Evolutionary conservation across 495 filamentous ascomycete genomes (phyloP).

Genomic region (Cercophora sp.): DNA sequence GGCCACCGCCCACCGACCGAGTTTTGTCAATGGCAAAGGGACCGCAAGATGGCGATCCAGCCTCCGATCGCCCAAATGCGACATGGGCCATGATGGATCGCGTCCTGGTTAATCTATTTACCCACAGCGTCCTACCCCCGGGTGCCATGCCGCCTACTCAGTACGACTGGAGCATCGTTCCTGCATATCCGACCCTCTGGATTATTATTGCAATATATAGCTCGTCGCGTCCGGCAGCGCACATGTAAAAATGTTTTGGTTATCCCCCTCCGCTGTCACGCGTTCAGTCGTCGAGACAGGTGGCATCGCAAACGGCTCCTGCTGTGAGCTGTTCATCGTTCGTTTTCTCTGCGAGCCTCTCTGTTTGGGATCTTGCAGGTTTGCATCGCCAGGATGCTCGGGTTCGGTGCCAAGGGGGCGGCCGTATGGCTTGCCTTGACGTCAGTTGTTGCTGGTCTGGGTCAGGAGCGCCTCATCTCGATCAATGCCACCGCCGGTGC

Average conservation of each 20-base stretch:
- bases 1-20: conserved; percentile 14
- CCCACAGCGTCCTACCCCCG: conserved; percentile 12
- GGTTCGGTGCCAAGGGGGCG: conserved; percentile 19
- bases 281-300: neutral
- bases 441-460: conserved; percentile 42
- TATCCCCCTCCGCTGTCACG: neutral
- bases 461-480: conserved; percentile 54
- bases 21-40: conserved; percentile 9
- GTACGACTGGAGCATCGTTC: conserved; percentile 7
- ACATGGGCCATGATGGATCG: conserved; percentile 8
- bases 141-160: conserved; percentile 9
- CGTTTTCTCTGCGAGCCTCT: no score
- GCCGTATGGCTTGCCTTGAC: conserved; percentile 22
- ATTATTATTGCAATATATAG: no score
- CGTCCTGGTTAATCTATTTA: conserved; percentile 28
- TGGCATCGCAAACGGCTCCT: neutral
- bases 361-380: no score
- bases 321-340: neutral
- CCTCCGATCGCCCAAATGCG: conserved; percentile 16
- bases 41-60: conserved; percentile 7
- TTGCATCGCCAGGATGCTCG: conserved; percentile 22
- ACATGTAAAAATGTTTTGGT: no score
- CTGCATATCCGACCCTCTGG: conserved; percentile 25
- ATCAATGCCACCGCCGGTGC: conserved; percentile 37
- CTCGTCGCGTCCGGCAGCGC: no score